phyloP scores from a whole-genome alignment of 768 basidiomycete species.

The Leucosporidium creatinivorum region DNA sequence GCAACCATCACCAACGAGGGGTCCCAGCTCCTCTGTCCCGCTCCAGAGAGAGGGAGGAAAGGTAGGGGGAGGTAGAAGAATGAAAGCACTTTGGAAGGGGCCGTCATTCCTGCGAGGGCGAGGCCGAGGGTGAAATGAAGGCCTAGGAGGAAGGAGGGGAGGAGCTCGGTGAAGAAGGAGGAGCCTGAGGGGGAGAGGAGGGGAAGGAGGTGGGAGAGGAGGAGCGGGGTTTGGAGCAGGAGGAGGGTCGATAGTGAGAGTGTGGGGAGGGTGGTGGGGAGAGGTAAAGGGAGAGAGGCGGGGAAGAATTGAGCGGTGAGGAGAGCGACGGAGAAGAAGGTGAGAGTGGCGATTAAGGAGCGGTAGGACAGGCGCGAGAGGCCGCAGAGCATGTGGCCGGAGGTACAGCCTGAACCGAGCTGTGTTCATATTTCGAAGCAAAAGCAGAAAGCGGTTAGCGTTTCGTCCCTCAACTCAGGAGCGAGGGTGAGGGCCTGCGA shows the following conservation, averaged over 20 bases:
- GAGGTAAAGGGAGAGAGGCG: neutral
- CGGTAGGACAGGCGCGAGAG: slow-evolving; percentile 41
- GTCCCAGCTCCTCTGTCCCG: slow-evolving; percentile 37
- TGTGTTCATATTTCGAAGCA: slow-evolving; percentile 14
- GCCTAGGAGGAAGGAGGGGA: slow-evolving; percentile 38
- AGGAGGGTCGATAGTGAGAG: neutral
- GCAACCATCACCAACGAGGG: slow-evolving; percentile 42
- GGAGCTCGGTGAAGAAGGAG: neutral
- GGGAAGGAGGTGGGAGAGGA: neutral
- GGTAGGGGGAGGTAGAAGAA: slow-evolving; percentile 40
- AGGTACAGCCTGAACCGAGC: slow-evolving; percentile 43
- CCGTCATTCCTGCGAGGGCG: slow-evolving; percentile 41
- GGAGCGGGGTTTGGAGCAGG: neutral
- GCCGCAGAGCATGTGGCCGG: slow-evolving; percentile 44
- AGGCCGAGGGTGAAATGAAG: slow-evolving; percentile 41
- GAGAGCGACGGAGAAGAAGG: slow-evolving; percentile 23
- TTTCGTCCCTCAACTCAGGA: too few species aligned
- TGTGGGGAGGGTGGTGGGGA: neutral
- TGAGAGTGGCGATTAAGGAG: slow-evolving; percentile 40
- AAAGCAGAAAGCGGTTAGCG: too few species aligned
- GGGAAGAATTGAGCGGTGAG: slow-evolving; percentile 11
- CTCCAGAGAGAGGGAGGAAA: neutral
- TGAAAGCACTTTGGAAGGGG: slow-evolving; percentile 39
- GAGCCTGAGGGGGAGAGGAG: neutral
- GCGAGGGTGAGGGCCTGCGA: neutral